phyloP scores from a whole-genome alignment of 2,329 filamentous ascomycete species.

The Malbranchea cinnamomea region DNA sequence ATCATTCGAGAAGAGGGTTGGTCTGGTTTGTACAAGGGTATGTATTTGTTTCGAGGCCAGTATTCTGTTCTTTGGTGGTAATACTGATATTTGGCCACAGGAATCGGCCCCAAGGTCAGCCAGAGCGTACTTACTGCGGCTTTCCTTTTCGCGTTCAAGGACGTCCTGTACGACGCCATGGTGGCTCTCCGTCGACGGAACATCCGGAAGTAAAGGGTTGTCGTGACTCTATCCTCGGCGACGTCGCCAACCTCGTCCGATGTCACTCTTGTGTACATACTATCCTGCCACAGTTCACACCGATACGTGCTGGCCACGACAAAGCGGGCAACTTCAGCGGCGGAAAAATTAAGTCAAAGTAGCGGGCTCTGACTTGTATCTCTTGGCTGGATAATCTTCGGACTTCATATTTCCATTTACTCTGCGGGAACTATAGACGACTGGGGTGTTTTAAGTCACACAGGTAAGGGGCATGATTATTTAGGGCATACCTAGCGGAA shows the following conservation, averaged over 20 bases:
- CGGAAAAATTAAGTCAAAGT: too few species aligned
- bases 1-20: conserved; percentile 88
- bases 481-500: too few species aligned
- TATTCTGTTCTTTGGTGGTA: conserved; percentile 2
- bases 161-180: conserved; percentile 64
- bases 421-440: too few species aligned
- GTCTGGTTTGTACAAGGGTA: conserved; percentile 80
- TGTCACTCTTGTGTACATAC: not conserved
- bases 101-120: conserved; percentile 88
- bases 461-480: too few species aligned
- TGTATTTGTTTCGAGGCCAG: conserved; percentile 18
- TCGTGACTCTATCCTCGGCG: not conserved
- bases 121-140: conserved; percentile 95
- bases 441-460: too few species aligned
- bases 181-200: conserved; percentile 20
- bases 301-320: too few species aligned
- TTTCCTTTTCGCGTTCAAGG: conserved; percentile 95
- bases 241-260: too few species aligned
- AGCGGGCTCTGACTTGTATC: too few species aligned
- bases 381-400: too few species aligned
- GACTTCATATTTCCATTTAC: too few species aligned
- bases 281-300: too few species aligned
- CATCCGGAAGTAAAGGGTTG: conserved; percentile 19
- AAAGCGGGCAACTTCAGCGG: too few species aligned
- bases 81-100: conserved; percentile 30